phyloP scores from a whole-genome alignment of 192 early-diverging fungal species.

The Obelidium mucronatum region DNA sequence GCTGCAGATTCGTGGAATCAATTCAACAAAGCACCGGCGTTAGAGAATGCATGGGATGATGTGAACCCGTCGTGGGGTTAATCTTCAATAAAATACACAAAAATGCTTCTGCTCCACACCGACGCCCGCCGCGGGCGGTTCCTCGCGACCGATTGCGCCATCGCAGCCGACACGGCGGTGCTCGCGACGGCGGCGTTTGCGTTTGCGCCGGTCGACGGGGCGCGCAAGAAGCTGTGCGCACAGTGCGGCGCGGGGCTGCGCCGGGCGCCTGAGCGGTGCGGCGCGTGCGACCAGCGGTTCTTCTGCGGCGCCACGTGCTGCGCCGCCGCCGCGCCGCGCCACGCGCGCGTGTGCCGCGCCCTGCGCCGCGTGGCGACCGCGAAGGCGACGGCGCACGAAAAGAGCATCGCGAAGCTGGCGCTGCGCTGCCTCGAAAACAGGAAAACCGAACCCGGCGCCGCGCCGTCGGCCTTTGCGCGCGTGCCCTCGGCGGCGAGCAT shows the following conservation, averaged over 20 bases:
- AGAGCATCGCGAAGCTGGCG: constrained; percentile 56
- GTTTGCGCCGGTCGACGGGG: constrained; percentile 59
- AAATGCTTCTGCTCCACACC: too few relatives aligned
- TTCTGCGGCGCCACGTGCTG: constrained; percentile 38
- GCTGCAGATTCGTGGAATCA: constrained; percentile 12
- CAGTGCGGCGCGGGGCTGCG: constrained; percentile 63
- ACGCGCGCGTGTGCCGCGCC: constrained; percentile 51
- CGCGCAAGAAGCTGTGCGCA: constrained; percentile 68
- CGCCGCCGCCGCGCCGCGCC: neutral
- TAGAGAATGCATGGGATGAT: constrained; percentile 35
- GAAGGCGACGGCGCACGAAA: constrained; percentile 67
- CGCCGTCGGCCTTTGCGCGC: neutral
- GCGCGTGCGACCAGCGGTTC: constrained; percentile 32
- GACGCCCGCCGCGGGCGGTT: constrained; percentile 22
- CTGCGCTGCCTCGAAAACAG: neutral
- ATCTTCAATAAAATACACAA: too few relatives aligned
- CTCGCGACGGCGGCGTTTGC: constrained; percentile 35
- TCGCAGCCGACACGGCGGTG: constrained; percentile 20
- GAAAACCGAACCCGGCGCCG: neutral
- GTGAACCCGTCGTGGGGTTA: constrained; percentile 31
- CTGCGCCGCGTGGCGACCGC: constrained; percentile 66
- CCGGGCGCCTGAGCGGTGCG: constrained; percentile 22
- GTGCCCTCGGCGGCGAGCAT: too few relatives aligned
- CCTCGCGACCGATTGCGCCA: constrained; percentile 5
- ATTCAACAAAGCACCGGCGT: constrained; percentile 6